phyloP scores from a whole-genome alignment of 345 rosid genomes.

The Hypericum perforatum region DNA sequence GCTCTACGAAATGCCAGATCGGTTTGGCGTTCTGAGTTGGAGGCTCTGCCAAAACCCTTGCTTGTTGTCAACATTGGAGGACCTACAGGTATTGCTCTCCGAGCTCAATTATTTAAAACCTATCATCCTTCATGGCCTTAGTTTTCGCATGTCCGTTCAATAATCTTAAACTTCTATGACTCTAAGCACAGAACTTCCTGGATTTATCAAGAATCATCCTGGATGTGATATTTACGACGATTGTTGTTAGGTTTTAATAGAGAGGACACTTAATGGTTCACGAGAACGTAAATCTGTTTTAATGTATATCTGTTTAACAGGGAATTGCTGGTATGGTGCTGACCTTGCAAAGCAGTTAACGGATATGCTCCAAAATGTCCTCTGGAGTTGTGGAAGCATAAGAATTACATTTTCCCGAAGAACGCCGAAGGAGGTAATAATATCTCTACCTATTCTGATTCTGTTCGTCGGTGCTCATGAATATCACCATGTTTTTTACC shows the following conservation, averaged over 20 bases:
- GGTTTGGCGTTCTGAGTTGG: conserved; percentile 15
- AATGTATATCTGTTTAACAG: background rate
- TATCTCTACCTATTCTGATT: background rate
- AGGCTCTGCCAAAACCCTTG: conserved; percentile 18
- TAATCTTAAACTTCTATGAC: too few relatives aligned
- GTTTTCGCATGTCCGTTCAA: background rate
- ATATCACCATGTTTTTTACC: background rate
- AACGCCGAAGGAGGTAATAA: conserved; percentile 20
- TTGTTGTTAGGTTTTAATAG: too few relatives aligned
- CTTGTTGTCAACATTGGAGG: conserved; percentile 28
- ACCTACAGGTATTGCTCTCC: conserved; percentile 15
- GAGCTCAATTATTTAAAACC: background rate
- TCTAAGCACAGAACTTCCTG: too few relatives aligned
- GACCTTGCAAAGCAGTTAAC: conserved; percentile 18
- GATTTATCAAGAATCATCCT: too few relatives aligned
- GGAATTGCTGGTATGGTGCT: conserved; percentile 18
- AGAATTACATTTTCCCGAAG: conserved; percentile 25
- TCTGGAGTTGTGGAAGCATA: conserved; percentile 27
- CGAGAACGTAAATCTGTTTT: too few relatives aligned
- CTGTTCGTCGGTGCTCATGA: conserved; percentile 1
- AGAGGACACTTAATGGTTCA: too few relatives aligned
- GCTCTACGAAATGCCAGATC: conserved; percentile 15
- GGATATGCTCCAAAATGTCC: conserved; percentile 19
- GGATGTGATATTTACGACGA: too few relatives aligned
- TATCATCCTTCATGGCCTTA: background rate